Percentiles rank a stretch among this genome's conserved stretches.
These are phyloP conservation scores for Phialemoniopsis sp. DNA, from an alignment of 2,329 filamentous ascomycete genomes.

Conservation along the genomic window DNA sequence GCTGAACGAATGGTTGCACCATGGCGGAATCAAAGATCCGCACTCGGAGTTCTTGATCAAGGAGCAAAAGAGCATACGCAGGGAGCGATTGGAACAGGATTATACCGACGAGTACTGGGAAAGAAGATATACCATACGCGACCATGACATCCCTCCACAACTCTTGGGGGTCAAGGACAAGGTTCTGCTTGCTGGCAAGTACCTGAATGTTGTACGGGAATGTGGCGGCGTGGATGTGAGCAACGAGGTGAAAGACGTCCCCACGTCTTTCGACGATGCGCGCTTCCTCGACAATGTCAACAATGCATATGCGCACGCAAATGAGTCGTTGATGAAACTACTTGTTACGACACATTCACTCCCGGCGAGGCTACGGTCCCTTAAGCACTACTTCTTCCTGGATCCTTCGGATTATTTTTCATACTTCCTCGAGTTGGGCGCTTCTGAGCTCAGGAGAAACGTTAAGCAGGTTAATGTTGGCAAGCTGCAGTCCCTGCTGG, in stretches of 20 bases:
- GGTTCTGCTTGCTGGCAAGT: constrained; percentile 92
- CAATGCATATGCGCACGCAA: constrained; percentile 89
- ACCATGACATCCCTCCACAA: constrained; percentile 87
- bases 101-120: constrained; percentile 99
- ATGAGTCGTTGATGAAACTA: constrained; percentile 85
- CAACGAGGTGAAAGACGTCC: constrained; percentile 83
- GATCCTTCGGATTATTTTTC: constrained; percentile 97
- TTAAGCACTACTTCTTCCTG: constrained; percentile 99
- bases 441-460: constrained; percentile 90
- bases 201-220: constrained; percentile 94
- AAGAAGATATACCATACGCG: constrained; percentile 89
- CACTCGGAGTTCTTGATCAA: constrained; percentile 93
- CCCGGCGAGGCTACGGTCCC: constrained; percentile 77
- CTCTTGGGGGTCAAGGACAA: constrained; percentile 89
- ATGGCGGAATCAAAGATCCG: constrained; percentile 90
- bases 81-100: constrained; percentile 88
- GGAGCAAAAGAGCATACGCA: constrained; percentile 90
- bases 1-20: constrained; percentile 98
- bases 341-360: constrained; percentile 90
- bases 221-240: constrained; percentile 94
- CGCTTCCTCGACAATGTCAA: constrained; percentile 96
- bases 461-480: constrained; percentile 84
- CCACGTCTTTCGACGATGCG: constrained; percentile 84
- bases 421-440: constrained; percentile 89
- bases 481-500: constrained; percentile 93